phyloP scores from a whole-genome alignment of 805 yeast species.

The Tetrapisispora phaffii region DNA sequence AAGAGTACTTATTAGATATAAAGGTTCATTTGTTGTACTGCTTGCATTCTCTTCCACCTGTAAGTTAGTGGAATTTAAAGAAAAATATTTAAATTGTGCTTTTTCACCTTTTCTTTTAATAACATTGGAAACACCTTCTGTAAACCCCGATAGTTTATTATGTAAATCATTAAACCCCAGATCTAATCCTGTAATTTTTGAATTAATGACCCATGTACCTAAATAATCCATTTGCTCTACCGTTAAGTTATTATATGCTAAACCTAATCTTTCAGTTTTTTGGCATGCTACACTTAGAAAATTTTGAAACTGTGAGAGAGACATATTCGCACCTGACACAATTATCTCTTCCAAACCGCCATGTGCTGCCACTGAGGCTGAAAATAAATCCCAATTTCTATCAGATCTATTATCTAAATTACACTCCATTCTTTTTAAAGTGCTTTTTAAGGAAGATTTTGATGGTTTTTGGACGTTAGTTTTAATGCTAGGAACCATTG shows the following conservation, averaged over 20 bases:
- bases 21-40: conserved; percentile 24
- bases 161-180: conserved; percentile 68
- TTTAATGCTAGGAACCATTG: conserved; percentile 36
- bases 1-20: conserved; percentile 38
- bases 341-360: conserved; percentile 76
- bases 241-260: conserved; percentile 66
- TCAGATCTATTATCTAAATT: conserved; percentile 43
- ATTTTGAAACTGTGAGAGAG: conserved; percentile 40
- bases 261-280: conserved; percentile 55
- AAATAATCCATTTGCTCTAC: conserved; percentile 48
- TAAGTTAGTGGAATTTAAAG: conserved; percentile 57
- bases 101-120: conserved; percentile 18
- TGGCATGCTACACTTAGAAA: conserved; percentile 54
- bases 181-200: conserved; percentile 58
- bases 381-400: conserved; percentile 74
- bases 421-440: conserved; percentile 31
- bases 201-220: conserved; percentile 46
- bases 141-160: conserved; percentile 27
- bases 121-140: conserved; percentile 16
- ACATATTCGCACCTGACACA: conserved; percentile 71
- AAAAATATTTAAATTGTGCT: conserved; percentile 37
- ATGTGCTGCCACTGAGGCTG: conserved; percentile 62
- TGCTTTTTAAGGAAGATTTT: conserved; percentile 23
- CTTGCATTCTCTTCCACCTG: conserved; percentile 37
- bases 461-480: conserved; percentile 33